These are phyloP conservation scores for Ophiostoma perfectum DNA, from an alignment of 2,329 filamentous ascomycete species.

Conservation along the genomic window DNA sequence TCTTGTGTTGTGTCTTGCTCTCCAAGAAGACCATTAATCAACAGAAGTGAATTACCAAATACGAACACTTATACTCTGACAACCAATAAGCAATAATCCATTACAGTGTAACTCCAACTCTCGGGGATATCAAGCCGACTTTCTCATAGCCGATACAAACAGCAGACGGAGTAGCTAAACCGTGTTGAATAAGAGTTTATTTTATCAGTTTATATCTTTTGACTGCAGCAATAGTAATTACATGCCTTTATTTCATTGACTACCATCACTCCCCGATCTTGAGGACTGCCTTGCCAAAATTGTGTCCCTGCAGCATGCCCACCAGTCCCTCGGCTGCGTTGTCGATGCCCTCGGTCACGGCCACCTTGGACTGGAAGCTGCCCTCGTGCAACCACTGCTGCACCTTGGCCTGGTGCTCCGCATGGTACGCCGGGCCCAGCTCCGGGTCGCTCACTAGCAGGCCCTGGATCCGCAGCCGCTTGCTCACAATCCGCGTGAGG, in stretches of 20 bases:
- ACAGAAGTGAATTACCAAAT: neutral
- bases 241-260: neutral
- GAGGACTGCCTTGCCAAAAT: conserved; percentile 80
- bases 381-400: conserved; percentile 72
- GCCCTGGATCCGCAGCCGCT: conserved; percentile 65
- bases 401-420: conserved; percentile 71
- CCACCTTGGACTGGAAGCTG: conserved; percentile 63
- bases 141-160: too few species aligned
- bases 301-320: conserved; percentile 69
- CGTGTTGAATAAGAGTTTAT: too few species aligned
- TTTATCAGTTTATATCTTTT: too few species aligned
- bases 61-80: neutral
- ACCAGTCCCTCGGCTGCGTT: conserved; percentile 67
- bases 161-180: too few species aligned
- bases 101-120: neutral
- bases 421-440: conserved; percentile 60
- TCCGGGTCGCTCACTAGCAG: conserved; percentile 66
- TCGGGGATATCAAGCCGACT: conserved; percentile 2
- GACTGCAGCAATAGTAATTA: too few species aligned
- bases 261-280: conserved; percentile 42
- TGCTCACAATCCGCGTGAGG: conserved; percentile 58
- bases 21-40: neutral
- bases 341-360: conserved; percentile 70
- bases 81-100: neutral
- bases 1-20: neutral